These are phyloP conservation scores for Penicillium maclennaniae DNA, from an alignment of 495 filamentous ascomycete genomes.

Conservation along the genomic window DNA sequence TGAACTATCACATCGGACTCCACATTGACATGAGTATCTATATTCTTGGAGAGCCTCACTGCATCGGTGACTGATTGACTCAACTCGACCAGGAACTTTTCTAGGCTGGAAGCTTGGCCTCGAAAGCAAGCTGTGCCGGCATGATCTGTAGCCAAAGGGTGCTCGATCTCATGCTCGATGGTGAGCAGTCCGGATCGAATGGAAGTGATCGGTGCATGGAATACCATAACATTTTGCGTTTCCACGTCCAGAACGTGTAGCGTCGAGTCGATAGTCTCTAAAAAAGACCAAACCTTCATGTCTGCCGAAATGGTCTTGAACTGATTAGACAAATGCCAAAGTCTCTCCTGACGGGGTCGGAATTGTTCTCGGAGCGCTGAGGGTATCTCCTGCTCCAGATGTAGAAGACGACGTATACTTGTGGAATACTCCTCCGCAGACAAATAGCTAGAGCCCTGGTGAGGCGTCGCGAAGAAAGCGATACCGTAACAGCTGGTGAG, in stretches of 20 bases:
- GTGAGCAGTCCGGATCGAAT: conserved; percentile 57
- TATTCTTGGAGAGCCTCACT: conserved; percentile 30
- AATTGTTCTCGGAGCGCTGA: conserved; percentile 46
- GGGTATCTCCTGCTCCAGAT: conserved; percentile 52
- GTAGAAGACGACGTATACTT: conserved; percentile 52
- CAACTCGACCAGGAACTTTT: conserved; percentile 49
- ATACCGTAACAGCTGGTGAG: conserved; percentile 58
- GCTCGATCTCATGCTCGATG: conserved; percentile 53
- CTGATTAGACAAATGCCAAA: conserved; percentile 49
- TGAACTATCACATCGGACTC: conserved; percentile 54
- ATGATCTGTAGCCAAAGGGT: conserved; percentile 55
- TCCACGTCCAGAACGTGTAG: conserved; percentile 44
- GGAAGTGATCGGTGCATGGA: conserved; percentile 57
- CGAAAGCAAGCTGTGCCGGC: conserved; percentile 55
- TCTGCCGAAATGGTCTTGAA: conserved; percentile 60
- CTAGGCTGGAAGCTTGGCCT: conserved; percentile 47
- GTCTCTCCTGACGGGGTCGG: conserved; percentile 41
- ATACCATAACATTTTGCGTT: conserved; percentile 27
- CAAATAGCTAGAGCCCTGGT: conserved; percentile 63
- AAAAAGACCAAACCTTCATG: conserved; percentile 63
- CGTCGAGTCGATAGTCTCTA: conserved; percentile 60
- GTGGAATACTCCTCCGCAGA: conserved; percentile 53
- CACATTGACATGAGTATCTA: conserved; percentile 43
- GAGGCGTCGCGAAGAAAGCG: conserved; percentile 57
- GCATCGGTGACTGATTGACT: conserved; percentile 42